Evolutionary conservation across 1,284 basidiomycete genomes (phyloP), one percentile per base, ranked within the genome.

Genomic region (Sparassis latifolia): DNA sequence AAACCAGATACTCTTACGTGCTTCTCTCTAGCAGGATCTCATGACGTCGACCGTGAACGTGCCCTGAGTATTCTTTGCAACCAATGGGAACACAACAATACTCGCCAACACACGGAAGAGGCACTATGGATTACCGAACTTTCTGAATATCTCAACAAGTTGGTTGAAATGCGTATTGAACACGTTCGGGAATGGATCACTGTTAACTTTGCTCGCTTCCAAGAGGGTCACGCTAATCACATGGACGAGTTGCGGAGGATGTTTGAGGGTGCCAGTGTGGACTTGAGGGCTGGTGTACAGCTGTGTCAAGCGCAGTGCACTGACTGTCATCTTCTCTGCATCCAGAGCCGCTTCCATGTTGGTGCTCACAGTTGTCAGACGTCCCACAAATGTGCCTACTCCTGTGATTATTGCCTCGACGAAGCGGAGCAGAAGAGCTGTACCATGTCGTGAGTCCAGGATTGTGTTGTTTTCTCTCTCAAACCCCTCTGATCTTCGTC

Each of bases 341-440:
- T 79, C 4, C 67, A 64, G 12, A 66, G 64, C 46, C 68, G 71
- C 2, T 67, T 66, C 9, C 82, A 84, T 49, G 66, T 68, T 2
- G 70, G 68, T 0, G 49, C 48, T 0, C 82, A 84, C 52, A 58
- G 74, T 45, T 84, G 82, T 55, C 59, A 61, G 27, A 77, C 80
- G 0, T 58, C 64, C 29, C 81, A 82, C 52, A 33, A 53, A 1
- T 84, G 81, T 52, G 47, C 55, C 9, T 66, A 67, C 29, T 5
- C 44, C 10, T 83, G 82, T 45, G 66, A 70, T 37, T 80, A 74
- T 54, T 64, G 62, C 42, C 62, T 69, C 5, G 67, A 74, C 41
- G 47, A 53, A 1, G 66, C 4, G 53, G 54, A 28, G 30, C 48
- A 1, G 82, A 78, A 60, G 70, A 72, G 9, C 66, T 77, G 55